Conservation (phyloP, 768 basidiomycete species). For the Dioszegia crocea region DNA sequence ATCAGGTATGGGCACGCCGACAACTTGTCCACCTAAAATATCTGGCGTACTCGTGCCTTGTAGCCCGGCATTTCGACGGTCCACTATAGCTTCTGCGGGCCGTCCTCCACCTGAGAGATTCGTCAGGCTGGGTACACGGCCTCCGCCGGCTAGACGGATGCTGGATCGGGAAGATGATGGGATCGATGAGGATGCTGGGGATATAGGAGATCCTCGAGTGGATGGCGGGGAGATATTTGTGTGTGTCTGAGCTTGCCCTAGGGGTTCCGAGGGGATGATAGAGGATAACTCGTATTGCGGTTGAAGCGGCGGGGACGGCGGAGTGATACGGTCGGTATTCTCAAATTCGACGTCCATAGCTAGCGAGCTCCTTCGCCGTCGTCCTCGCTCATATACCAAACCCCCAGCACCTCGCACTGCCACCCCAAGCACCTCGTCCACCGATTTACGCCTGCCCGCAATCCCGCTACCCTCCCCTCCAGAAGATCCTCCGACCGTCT, state of each 20-base stretch:
- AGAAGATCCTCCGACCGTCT: constrained; percentile 5
- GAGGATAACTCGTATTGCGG: neutral
- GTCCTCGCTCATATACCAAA: neutral
- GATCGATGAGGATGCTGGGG: constrained; percentile 24
- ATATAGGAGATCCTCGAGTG: constrained; percentile 10
- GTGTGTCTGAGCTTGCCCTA: too few species aligned
- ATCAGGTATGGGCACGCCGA: neutral
- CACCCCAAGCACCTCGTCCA: constrained; percentile 3
- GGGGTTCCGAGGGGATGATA: neutral
- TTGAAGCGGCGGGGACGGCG: neutral
- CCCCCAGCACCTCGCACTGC: neutral
- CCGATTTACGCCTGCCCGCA: constrained; percentile 14
- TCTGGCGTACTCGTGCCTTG: constrained; percentile 1
- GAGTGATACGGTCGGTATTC: neutral
- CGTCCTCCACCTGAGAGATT: constrained; percentile 4
- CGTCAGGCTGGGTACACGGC: constrained; percentile 13
- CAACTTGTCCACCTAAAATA: constrained; percentile 1
- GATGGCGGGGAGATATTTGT: neutral
- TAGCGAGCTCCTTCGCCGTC: neutral
- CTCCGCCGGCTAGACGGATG: constrained; percentile 5
- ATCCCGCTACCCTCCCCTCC: neutral
- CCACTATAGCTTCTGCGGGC: constrained; percentile 5
- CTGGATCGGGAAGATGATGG: constrained; percentile 37
- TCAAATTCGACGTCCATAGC: constrained; percentile 11
- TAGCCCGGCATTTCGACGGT: neutral